Evolutionary conservation across 2,329 filamentous ascomycete genomes (phyloP).

Genomic region (Drechslerella stenobrocha): DNA sequence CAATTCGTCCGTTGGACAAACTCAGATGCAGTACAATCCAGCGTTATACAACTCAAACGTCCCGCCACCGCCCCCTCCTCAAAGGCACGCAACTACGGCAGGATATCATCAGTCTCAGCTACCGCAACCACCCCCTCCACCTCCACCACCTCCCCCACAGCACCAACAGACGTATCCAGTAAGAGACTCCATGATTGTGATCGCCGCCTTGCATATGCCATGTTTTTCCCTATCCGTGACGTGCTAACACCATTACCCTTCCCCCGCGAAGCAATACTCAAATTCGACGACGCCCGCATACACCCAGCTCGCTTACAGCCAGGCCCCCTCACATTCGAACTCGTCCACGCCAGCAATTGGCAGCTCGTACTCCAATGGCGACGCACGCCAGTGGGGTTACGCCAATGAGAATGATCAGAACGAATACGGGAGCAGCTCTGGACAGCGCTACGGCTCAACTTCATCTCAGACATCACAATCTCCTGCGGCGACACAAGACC

Average conservation of each 20-base stretch:
- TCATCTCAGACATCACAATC: conserved; percentile 21
- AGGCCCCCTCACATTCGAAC: conserved; percentile 6
- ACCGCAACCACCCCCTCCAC: conserved; percentile 29
- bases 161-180: conserved; percentile 38
- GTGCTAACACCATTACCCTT: conserved; percentile 10
- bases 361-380: conserved; percentile 24
- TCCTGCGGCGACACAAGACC: conserved; percentile 6
- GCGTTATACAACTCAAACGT: conserved; percentile 33
- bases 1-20: conserved; percentile 28
- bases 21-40: conserved; percentile 38
- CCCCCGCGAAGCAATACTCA: conserved; percentile 10
- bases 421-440: conserved; percentile 19
- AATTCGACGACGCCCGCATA: conserved; percentile 23
- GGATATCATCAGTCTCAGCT: conserved; percentile 30
- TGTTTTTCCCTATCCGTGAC: conserved; percentile 3
- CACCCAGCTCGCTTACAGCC: conserved; percentile 34
- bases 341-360: conserved; percentile 8
- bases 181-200: not conserved
- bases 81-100: conserved; percentile 34
- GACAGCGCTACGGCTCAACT: conserved; percentile 26
- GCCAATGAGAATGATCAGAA: conserved; percentile 29
- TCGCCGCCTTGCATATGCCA: not conserved
- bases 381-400: conserved; percentile 27
- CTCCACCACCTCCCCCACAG: conserved; percentile 31
- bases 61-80: conserved; percentile 38